Percentiles rank a stretch among this genome's conserved stretches.
These are phyloP conservation scores for Prunus campanulata DNA, from an alignment of 306 rosid species.

Conservation along the genomic window DNA sequence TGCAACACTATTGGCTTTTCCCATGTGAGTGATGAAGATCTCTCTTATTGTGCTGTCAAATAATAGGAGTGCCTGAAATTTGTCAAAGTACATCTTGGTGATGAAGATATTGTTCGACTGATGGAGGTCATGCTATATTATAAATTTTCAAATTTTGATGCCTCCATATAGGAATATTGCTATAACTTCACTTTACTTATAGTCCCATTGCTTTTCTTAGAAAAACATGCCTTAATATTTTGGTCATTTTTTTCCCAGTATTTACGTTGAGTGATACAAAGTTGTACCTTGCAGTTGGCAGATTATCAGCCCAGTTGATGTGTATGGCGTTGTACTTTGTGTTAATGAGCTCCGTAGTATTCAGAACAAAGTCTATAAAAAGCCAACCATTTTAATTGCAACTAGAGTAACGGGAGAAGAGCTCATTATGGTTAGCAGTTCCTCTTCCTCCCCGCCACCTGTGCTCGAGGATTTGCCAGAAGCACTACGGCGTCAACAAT, in stretches of 20 bases:
- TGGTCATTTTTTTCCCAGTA: not conserved
- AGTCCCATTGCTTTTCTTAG: too few species aligned
- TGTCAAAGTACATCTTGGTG: constrained; percentile 35
- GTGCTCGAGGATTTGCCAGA: too few species aligned
- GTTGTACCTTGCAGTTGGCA: constrained; percentile 33
- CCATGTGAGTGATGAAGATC: not conserved
- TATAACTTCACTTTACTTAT: not conserved
- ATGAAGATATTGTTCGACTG: constrained; percentile 23
- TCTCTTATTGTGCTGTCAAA: constrained; percentile 7
- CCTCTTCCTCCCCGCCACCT: too few species aligned
- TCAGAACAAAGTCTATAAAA: constrained; percentile 24
- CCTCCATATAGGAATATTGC: not conserved
- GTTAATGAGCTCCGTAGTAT: constrained; percentile 23
- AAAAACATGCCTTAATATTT: not conserved
- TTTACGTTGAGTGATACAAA: not conserved
- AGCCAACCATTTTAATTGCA: constrained; percentile 26
- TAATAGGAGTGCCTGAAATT: constrained; percentile 30
- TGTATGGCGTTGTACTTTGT: constrained; percentile 25
- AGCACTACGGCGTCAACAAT: too few species aligned
- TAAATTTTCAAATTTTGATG: not conserved
- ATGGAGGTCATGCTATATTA: constrained; percentile 22
- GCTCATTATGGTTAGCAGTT: not conserved
- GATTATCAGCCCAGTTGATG: constrained; percentile 37
- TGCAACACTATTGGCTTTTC: not conserved
- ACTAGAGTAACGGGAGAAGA: constrained; percentile 32